phyloP scores from a whole-genome alignment of 2,329 filamentous ascomycete genomes.

The Aspergillus pseudonomiae region DNA sequence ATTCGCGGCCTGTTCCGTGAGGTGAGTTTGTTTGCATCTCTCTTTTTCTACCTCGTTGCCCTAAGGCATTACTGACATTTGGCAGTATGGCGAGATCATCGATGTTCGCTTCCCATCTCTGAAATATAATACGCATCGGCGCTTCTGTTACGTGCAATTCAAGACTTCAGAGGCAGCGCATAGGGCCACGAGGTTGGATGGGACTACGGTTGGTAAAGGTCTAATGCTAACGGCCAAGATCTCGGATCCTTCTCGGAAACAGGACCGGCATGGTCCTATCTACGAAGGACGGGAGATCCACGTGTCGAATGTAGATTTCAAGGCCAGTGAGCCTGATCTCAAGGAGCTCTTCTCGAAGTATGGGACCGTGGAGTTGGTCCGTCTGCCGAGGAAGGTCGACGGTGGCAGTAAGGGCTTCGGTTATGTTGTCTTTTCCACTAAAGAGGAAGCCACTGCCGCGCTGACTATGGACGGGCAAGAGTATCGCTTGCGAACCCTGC shows the following conservation, averaged over 20 bases:
- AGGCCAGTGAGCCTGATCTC: constrained; percentile 68
- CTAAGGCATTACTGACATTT: not conserved
- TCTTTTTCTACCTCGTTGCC: not conserved
- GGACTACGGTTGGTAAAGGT: constrained; percentile 67
- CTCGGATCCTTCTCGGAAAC: constrained; percentile 78
- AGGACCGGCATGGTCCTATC: constrained; percentile 75
- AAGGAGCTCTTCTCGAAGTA: constrained; percentile 72
- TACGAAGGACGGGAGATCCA: constrained; percentile 89
- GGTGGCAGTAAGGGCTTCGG: constrained; percentile 76
- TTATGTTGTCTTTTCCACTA: constrained; percentile 75
- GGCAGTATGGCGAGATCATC: constrained; percentile 74
- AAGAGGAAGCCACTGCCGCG: constrained; percentile 67
- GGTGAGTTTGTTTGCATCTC: constrained; percentile 31
- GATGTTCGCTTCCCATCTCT: constrained; percentile 88
- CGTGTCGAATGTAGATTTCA: constrained; percentile 68
- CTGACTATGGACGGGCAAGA: constrained; percentile 71
- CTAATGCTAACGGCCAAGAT: constrained; percentile 76
- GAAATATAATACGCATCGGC: constrained; percentile 82
- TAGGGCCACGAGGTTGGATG: constrained; percentile 73
- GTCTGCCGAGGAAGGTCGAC: constrained; percentile 68
- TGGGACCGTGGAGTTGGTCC: constrained; percentile 72
- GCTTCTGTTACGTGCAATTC: constrained; percentile 97
- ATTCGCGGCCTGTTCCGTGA: constrained; percentile 62
- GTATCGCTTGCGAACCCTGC: constrained; percentile 68
- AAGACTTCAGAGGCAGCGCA: constrained; percentile 67